Evolutionary conservation across 2,329 filamentous ascomycete species (phyloP).

Genomic region (Exophiala calicioides): DNA sequence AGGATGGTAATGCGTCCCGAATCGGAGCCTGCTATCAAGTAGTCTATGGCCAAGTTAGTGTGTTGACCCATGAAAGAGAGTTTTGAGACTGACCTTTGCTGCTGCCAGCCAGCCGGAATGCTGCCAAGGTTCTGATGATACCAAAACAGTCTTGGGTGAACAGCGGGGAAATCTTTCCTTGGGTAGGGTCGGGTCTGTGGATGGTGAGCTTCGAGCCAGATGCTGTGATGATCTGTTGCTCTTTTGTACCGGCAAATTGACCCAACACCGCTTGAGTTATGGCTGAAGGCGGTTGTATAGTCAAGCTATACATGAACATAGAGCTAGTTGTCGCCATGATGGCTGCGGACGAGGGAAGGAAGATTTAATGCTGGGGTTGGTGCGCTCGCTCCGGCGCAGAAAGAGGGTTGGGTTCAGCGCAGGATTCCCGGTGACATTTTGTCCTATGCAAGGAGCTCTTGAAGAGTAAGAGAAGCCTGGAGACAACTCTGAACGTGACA

Average conservation of each 20-base stretch:
- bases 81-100: constrained; percentile 71
- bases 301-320: constrained; percentile 98
- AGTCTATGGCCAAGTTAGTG: constrained; percentile 62
- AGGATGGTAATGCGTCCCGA: constrained; percentile 92
- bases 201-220: constrained; percentile 88
- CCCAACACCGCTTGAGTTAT: constrained; percentile 89
- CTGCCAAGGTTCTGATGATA: constrained; percentile 84
- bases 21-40: constrained; percentile 92
- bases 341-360: constrained; percentile 30
- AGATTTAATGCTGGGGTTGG: background rate
- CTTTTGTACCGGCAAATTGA: constrained; percentile 93
- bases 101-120: constrained; percentile 89
- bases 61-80: background rate
- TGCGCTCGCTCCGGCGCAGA: background rate
- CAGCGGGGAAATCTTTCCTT: constrained; percentile 82
- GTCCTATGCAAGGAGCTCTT: too few species aligned
- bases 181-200: constrained; percentile 78
- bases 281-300: constrained; percentile 86
- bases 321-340: constrained; percentile 95
- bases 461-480: too few species aligned
- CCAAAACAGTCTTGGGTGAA: constrained; percentile 94
- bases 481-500: too few species aligned
- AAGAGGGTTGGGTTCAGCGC: too few species aligned
- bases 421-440: too few species aligned
- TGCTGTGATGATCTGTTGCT: constrained; percentile 94